Conservation (phyloP, 257 asterid genomes). For the Solanum dulcamara region DNA sequence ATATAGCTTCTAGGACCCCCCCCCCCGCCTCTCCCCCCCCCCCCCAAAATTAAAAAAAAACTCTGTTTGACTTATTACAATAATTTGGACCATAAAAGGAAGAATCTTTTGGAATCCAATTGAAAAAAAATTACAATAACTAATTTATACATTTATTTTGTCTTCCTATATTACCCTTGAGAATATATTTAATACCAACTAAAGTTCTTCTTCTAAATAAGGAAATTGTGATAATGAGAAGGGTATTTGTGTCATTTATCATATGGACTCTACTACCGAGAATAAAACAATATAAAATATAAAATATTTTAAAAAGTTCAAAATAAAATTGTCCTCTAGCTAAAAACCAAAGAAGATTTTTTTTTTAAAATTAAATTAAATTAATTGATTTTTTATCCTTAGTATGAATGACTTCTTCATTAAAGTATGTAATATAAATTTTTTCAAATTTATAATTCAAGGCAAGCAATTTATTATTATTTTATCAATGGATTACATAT, state of each 20-base stretch:
- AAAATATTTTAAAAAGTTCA: neutral
- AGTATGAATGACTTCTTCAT: neutral
- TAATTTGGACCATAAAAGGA: no score
- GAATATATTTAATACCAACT: neutral
- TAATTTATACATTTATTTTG: no score
- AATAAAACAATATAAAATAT: neutral
- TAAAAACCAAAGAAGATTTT: neutral
- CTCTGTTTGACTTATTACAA: no score
- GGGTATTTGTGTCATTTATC: neutral
- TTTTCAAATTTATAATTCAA: neutral
- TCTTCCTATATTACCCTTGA: neutral
- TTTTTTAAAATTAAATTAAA: neutral
- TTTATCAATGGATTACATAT: no score
- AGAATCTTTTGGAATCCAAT: no score
- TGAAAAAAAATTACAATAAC: no score
- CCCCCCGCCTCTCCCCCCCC: no score
- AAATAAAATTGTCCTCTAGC: neutral
- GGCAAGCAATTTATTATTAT: neutral
- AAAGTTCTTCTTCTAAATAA: neutral
- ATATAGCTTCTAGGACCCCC: neutral
- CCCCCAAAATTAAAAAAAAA: no score
- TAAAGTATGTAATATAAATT: no score
- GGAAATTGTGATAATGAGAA: neutral
- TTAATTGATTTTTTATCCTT: neutral
- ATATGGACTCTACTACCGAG: neutral